A percentile compares a stretch with the other conserved stretches of the same genome.
phyloP scores from a whole-genome alignment of 495 filamentous ascomycete genomes.

The Penicillium dipodomyicola region DNA sequence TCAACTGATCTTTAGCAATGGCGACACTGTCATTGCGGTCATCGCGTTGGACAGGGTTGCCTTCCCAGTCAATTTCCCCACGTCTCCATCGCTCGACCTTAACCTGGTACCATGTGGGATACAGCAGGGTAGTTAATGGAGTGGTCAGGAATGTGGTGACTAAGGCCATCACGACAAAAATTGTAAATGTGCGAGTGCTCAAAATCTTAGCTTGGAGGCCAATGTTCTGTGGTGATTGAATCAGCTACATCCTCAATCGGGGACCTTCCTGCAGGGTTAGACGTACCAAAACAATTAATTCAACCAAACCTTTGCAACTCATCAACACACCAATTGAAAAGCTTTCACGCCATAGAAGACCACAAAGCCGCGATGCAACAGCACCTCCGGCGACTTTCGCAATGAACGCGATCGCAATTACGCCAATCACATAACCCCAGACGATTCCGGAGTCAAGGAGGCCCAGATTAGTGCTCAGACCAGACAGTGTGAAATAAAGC shows the following conservation, averaged over 20 bases:
- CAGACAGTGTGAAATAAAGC: slow-evolving; percentile 93
- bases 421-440: slow-evolving; percentile 89
- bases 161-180: slow-evolving; percentile 97
- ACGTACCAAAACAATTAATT: slow-evolving; percentile 89
- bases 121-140: slow-evolving; percentile 72
- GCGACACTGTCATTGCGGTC: slow-evolving; percentile 37
- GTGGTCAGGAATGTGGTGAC: slow-evolving; percentile 92
- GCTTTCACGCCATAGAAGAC: slow-evolving; percentile 89
- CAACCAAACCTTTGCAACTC: slow-evolving; percentile 96
- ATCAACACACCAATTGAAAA: slow-evolving; percentile 89
- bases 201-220: slow-evolving; percentile 89
- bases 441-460: slow-evolving; percentile 77
- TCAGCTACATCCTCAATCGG: neutral
- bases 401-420: slow-evolving; percentile 78
- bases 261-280: too few relatives aligned
- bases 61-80: slow-evolving; percentile 94
- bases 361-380: slow-evolving; percentile 71
- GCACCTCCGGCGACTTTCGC: slow-evolving; percentile 87
- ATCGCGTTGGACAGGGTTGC: slow-evolving; percentile 51
- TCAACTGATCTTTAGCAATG: slow-evolving; percentile 44
- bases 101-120: slow-evolving; percentile 86
- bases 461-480: slow-evolving; percentile 84
- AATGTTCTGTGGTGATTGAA: slow-evolving; percentile 67
- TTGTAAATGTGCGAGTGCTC: slow-evolving; percentile 85
- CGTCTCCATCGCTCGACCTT: slow-evolving; percentile 87